These are phyloP conservation scores for Babesia bigemina DNA, from an alignment of 169 alveolate species.

Conservation along the genomic window DNA sequence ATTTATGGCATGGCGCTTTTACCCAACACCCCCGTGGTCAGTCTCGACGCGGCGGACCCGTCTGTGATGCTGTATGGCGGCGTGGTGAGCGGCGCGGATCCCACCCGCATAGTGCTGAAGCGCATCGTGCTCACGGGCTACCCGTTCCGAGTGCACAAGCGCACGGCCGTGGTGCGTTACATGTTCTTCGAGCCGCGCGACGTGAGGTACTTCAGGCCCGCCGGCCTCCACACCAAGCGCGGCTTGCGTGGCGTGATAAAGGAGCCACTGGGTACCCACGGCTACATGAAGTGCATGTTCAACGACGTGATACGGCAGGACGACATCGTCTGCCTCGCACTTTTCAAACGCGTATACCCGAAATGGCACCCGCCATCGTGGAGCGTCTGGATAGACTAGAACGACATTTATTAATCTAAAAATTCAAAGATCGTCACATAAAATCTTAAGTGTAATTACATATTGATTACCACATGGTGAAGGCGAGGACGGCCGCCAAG, in stretches of 20 bases:
- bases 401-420: not conserved
- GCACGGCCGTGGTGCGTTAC: constrained; percentile 94
- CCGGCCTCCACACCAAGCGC: constrained; percentile 94
- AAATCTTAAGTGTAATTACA: not conserved
- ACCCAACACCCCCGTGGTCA: constrained; percentile 62
- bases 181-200: constrained; percentile 98
- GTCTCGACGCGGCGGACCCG: constrained; percentile 36
- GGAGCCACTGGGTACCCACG: constrained; percentile 99
- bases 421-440: not conserved
- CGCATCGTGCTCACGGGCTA: constrained; percentile 96
- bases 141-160: constrained; percentile 92
- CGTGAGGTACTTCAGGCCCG: constrained; percentile 94
- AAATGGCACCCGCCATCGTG: constrained; percentile 83
- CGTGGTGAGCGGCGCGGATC: constrained; percentile 86
- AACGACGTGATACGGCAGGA: constrained; percentile 92
- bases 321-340: constrained; percentile 92
- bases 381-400: constrained; percentile 59
- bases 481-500: not conserved
- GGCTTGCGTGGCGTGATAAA: constrained; percentile 96
- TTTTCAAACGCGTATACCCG: constrained; percentile 93
- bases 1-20: constrained; percentile 63
- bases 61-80: constrained; percentile 81
- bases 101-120: constrained; percentile 93
- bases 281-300: constrained; percentile 97
- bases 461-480: not conserved